These are phyloP conservation scores for Sisymbrium irio DNA, from an alignment of 345 rosid species.

Conservation along the genomic window DNA sequence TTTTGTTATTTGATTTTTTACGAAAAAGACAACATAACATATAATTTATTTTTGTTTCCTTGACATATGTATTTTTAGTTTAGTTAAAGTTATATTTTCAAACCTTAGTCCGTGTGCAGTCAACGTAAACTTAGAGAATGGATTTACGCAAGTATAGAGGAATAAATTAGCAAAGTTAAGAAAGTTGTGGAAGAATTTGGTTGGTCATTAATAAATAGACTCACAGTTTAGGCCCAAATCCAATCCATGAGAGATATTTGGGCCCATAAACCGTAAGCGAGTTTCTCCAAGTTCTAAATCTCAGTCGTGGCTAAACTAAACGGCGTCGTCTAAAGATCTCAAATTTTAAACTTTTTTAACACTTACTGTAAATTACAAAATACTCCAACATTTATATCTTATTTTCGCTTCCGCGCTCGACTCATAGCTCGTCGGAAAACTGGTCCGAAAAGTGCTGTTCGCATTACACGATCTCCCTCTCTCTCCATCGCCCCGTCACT, in stretches of 20 bases:
- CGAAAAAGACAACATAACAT: too few species aligned
- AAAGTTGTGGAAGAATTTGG: too few species aligned
- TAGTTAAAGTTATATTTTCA: too few species aligned
- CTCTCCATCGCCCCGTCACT: constrained; percentile 13
- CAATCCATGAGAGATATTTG: neutral
- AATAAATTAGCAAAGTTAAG: too few species aligned
- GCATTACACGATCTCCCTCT: constrained; percentile 9
- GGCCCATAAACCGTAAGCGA: neutral
- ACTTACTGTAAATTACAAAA: neutral
- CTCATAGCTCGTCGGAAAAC: neutral
- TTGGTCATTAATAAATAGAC: too few species aligned
- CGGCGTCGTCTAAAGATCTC: neutral
- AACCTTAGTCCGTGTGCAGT: too few species aligned
- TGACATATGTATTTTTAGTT: too few species aligned
- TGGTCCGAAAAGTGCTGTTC: neutral
- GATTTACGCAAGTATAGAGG: too few species aligned
- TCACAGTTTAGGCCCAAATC: neutral
- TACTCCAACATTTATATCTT: neutral
- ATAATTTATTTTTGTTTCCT: too few species aligned
- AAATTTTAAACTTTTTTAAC: neutral
- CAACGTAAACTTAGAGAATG: too few species aligned
- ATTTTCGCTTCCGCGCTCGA: constrained; percentile 1
- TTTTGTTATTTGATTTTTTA: too few species aligned
- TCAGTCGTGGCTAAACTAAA: too few species aligned
- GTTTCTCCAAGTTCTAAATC: neutral